These are phyloP conservation scores for Pyrenophora seminiperda DNA, from an alignment of 2,329 filamentous ascomycete species.

Conservation along the genomic window DNA sequence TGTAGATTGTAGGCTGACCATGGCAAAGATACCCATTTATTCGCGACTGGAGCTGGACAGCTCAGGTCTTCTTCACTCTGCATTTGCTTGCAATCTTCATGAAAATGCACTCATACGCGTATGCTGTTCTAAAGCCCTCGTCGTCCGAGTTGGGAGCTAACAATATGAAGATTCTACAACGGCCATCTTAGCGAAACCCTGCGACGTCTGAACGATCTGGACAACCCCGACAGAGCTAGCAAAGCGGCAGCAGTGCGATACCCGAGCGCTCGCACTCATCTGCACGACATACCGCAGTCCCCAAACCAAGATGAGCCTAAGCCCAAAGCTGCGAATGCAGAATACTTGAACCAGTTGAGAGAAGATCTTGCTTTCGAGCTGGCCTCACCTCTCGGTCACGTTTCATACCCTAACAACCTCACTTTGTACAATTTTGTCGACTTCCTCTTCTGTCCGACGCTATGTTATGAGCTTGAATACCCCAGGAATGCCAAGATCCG, in stretches of 20 bases:
- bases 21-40: slow-evolving; percentile 72
- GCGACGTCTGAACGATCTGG: slow-evolving; percentile 77
- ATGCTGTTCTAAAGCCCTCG: slow-evolving; percentile 2
- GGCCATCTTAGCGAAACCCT: slow-evolving; percentile 90
- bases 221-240: slow-evolving; percentile 72
- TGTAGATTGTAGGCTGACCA: slow-evolving; percentile 10
- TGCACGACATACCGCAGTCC: slow-evolving; percentile 57
- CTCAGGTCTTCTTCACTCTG: slow-evolving; percentile 91
- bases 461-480: slow-evolving; percentile 98
- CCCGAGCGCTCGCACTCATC: slow-evolving; percentile 57
- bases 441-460: slow-evolving; percentile 87
- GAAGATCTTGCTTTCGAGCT: slow-evolving; percentile 89
- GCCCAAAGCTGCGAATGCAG: slow-evolving; percentile 44
- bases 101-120: slow-evolving; percentile 98
- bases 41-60: slow-evolving; percentile 93
- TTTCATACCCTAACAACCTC: slow-evolving; percentile 89
- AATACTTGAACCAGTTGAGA: slow-evolving; percentile 68
- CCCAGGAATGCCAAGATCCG: slow-evolving; percentile 76
- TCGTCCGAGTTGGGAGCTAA: not conserved
- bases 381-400: slow-evolving; percentile 84
- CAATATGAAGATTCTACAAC: slow-evolving; percentile 77
- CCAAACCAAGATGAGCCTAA: slow-evolving; percentile 51
- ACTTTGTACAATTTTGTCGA: slow-evolving; percentile 82
- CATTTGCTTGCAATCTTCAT: slow-evolving; percentile 92
- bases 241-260: slow-evolving; percentile 77